A percentile compares a stretch with the other conserved stretches of the same genome.
These are phyloP conservation scores for Chaetomium fimeti DNA, from an alignment of 495 filamentous ascomycete species.

Conservation along the genomic window DNA sequence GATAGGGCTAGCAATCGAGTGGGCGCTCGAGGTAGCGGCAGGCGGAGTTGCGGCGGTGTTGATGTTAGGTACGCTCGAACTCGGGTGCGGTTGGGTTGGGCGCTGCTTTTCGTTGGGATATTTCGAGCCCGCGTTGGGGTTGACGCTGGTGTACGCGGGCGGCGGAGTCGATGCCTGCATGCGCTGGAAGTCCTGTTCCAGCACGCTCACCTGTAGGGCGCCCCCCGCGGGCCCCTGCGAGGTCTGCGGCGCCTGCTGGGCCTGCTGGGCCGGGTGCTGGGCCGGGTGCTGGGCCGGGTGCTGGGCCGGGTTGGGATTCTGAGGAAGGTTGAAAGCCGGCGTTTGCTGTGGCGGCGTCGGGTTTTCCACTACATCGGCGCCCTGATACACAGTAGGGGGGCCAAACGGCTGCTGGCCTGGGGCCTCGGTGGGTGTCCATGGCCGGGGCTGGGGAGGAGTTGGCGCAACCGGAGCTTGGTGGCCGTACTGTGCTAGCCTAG, in stretches of 20 bases:
- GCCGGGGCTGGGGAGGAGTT: constrained; percentile 59
- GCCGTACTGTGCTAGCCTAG: constrained; percentile 71
- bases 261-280: constrained; percentile 9
- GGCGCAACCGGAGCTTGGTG: constrained; percentile 36
- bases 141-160: constrained; percentile 85
- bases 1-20: constrained; percentile 13
- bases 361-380: constrained; percentile 55
- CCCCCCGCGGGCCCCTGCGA: constrained; percentile 23
- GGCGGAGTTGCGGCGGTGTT: constrained; percentile 19
- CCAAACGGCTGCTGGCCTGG: constrained; percentile 88
- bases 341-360: constrained; percentile 36
- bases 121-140: constrained; percentile 48
- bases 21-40: constrained; percentile 10
- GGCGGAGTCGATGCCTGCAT: constrained; percentile 86
- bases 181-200: constrained; percentile 85
- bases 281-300: constrained; percentile 27
- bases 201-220: constrained; percentile 54
- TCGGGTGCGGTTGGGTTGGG: constrained; percentile 41
- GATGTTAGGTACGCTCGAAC: constrained; percentile 38
- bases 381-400: constrained; percentile 90
- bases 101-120: constrained; percentile 78
- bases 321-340: constrained; percentile 33
- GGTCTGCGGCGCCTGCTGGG: too few species aligned
- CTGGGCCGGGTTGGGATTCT: constrained; percentile 34
- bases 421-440: constrained; percentile 94